Base-by-base conservation (phyloP, 768 basidiomycete genomes). In the Hygrophorus pudorinus region DNA sequence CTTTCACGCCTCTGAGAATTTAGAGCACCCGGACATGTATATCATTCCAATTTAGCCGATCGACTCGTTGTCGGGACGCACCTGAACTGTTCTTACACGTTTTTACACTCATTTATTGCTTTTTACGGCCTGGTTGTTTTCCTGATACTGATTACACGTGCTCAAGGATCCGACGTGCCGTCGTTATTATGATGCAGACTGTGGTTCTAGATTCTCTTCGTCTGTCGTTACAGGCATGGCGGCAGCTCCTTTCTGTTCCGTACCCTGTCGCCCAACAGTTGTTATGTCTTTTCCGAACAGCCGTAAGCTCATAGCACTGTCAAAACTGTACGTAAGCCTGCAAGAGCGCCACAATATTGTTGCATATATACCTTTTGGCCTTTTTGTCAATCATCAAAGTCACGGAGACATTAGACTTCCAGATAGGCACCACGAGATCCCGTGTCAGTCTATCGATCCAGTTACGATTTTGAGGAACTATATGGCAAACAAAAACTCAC, bases 371-470 rank as follows among this genome's bases (percentile, higher is more conserved):
- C 93, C 85, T 89, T 65, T 98, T 98, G 18, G 91, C 88, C 56
- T 86, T 86, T 63, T 98, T 99, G 64, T 98, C 92, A 43, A 96
- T 79, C 90, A 98, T 91, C 46, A 98, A 69, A 0, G 84, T 79
- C 42, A 94, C 59, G 0, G 91, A 94, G 10, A 80, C 78, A 47
- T 82, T 83, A 2, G 90, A 91, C 64, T 88, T 92, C 96, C 94
- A 98, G 41, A 98, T 73, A 0, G 96, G 94, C n/a, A 97, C 65
- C n/a, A 84, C 61, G 18, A 98, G 70, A 41, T 90, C 81, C 51
- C 87, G 79, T n/a, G 73, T 67, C 29, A 90, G 67, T 4, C 85
- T 91, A 29, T 37, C n/a, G 13, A 28, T 38, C 17, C 42, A 9
- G 40, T 40, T 27, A 9, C 40, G 44, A 1, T 24, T 45, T 14